A percentile compares a stretch with the other conserved stretches of the same genome.
phyloP scores from a whole-genome alignment of 805 yeast species.

The Priceomyces fermenticarens region DNA sequence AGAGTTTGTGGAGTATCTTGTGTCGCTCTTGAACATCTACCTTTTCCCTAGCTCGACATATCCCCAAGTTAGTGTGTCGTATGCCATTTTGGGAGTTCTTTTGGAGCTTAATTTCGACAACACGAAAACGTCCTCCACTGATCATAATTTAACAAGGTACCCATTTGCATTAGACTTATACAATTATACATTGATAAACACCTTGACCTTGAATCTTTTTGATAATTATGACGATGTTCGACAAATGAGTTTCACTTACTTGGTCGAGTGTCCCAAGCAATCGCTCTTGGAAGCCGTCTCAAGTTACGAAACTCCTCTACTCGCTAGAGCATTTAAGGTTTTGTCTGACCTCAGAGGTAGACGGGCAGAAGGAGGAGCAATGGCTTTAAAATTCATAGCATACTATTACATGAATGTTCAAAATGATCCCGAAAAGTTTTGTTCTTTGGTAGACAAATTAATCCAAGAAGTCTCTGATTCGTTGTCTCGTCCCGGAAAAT shows the following conservation, averaged over 20 bases:
- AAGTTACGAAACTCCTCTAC: slow-evolving; percentile 13
- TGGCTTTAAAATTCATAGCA: slow-evolving; percentile 53
- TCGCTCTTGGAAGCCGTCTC: slow-evolving; percentile 3
- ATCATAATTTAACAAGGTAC: neutral
- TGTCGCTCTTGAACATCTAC: slow-evolving; percentile 41
- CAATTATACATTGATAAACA: slow-evolving; percentile 33
- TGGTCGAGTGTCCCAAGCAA: slow-evolving; percentile 43
- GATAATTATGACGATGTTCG: slow-evolving; percentile 81
- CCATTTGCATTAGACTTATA: slow-evolving; percentile 6
- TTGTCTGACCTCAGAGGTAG: slow-evolving; percentile 50
- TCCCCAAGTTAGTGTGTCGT: slow-evolving; percentile 27
- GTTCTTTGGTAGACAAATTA: slow-evolving; percentile 26
- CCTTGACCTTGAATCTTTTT: slow-evolving; percentile 58
- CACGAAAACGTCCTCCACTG: neutral
- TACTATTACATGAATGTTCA: slow-evolving; percentile 22
- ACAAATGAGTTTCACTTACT: slow-evolving; percentile 40
- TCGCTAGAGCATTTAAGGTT: slow-evolving; percentile 19
- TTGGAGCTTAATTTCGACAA: slow-evolving; percentile 9
- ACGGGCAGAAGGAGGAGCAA: slow-evolving; percentile 78
- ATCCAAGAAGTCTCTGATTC: slow-evolving; percentile 30
- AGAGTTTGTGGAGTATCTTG: slow-evolving; percentile 6
- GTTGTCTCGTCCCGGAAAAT: slow-evolving; percentile 19
- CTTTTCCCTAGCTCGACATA: slow-evolving; percentile 47
- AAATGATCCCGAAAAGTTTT: slow-evolving; percentile 13
- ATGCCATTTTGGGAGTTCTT: slow-evolving; percentile 12